Conservation (phyloP, 768 basidiomycete genomes). For the Leccinum uliginosum region DNA sequence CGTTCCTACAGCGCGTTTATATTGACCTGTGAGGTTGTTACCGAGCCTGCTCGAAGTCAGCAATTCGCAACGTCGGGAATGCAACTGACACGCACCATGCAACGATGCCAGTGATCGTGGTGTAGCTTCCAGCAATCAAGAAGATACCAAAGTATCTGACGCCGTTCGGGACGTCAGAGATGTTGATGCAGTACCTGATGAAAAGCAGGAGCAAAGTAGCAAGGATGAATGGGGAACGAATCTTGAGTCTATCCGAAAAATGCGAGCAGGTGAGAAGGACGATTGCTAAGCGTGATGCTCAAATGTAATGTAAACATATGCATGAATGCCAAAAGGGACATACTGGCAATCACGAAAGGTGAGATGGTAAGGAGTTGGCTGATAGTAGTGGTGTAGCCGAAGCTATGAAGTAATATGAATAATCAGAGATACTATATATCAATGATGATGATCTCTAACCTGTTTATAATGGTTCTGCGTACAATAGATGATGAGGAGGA, state of each 20-base stretch:
- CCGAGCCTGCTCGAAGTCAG: conserved; percentile 42
- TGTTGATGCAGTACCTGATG: conserved; percentile 61
- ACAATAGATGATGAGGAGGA: neutral
- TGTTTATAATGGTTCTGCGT: conserved; percentile 54
- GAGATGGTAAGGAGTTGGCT: conserved; percentile 67
- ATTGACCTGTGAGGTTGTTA: conserved; percentile 55
- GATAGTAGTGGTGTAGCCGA: conserved; percentile 52
- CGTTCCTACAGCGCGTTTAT: conserved; percentile 66
- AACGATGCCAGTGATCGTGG: conserved; percentile 55
- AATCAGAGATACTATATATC: neutral
- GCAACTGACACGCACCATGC: conserved; percentile 46
- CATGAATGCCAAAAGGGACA: conserved; percentile 20
- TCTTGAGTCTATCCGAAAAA: conserved; percentile 52
- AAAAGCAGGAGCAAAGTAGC: conserved; percentile 46
- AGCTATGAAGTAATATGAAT: conserved; percentile 33
- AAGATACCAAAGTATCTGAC: conserved; percentile 74
- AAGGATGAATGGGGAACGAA: conserved; percentile 57
- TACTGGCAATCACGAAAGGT: conserved; percentile 61
- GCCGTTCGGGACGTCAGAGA: conserved; percentile 46
- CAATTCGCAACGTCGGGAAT: neutral
- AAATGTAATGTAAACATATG: neutral
- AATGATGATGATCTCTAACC: conserved; percentile 25
- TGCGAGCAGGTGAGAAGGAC: conserved; percentile 47
- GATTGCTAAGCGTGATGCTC: conserved; percentile 47
- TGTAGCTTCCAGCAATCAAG: conserved; percentile 57